Evolutionary conservation across 768 basidiomycete species (phyloP).

Genomic region (Suillus sp.): DNA sequence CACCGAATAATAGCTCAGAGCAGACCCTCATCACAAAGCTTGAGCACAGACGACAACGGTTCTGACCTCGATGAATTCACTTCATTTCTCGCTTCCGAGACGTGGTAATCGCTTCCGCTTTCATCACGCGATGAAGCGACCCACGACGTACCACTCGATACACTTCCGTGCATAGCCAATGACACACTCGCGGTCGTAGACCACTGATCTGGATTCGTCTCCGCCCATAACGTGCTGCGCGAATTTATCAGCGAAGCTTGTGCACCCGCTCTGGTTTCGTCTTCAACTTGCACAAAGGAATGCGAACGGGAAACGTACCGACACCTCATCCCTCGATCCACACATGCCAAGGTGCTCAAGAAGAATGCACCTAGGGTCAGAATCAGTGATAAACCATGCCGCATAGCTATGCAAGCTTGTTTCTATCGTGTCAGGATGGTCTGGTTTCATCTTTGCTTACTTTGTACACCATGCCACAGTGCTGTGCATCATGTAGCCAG

Average conservation of each 20-base stretch:
- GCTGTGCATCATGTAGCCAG: conserved; percentile 52
- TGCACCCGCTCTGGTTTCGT: conserved; percentile 55
- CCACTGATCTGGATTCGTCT: conserved; percentile 44
- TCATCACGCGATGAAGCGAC: conserved; percentile 39
- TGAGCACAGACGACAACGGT: conserved; percentile 23
- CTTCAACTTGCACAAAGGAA: conserved; percentile 49
- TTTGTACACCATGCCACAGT: conserved; percentile 50
- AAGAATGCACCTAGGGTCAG: conserved; percentile 59
- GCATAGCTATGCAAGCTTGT: conserved; percentile 56
- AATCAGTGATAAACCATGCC: conserved; percentile 54
- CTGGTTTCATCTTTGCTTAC: background rate
- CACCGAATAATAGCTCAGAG: conserved; percentile 38
- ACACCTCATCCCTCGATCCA: conserved; percentile 58
- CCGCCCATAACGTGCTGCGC: conserved; percentile 40
- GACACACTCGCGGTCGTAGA: conserved; percentile 56
- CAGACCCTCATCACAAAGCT: background rate
- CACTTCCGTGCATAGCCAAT: conserved; percentile 42
- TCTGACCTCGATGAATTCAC: conserved; percentile 54
- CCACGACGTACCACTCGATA: conserved; percentile 43
- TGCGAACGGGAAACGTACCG: conserved; percentile 64
- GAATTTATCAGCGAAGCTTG: conserved; percentile 49
- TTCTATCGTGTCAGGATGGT: background rate
- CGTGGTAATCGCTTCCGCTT: conserved; percentile 47
- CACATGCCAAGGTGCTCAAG: conserved; percentile 56
- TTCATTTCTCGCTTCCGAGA: conserved; percentile 51